Percentiles rank a stretch among this genome's conserved stretches.
Conservation (phyloP, 2,329 filamentous ascomycete species). For the Fusarium poae region DNA sequence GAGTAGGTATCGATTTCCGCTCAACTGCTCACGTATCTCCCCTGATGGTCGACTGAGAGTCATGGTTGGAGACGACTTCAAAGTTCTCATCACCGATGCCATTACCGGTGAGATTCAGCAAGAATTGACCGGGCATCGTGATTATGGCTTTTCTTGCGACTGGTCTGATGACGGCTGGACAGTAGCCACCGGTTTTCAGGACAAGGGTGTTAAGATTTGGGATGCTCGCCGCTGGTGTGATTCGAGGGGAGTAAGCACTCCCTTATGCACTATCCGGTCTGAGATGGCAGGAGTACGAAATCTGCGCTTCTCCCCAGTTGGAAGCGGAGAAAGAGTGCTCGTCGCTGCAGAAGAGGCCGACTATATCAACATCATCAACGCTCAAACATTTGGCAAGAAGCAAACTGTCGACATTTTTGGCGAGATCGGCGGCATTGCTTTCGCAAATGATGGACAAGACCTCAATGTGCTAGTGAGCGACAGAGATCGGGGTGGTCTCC, state of each 20-base stretch:
- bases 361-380: constrained; percentile 77
- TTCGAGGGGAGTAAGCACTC: constrained; percentile 61
- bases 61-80: constrained; percentile 76
- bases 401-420: constrained; percentile 82
- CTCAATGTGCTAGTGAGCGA: constrained; percentile 79
- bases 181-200: constrained; percentile 82
- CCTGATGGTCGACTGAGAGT: constrained; percentile 78
- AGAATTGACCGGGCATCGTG: constrained; percentile 72
- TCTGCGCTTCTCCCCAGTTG: constrained; percentile 78
- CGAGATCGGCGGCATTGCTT: constrained; percentile 76
- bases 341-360: constrained; percentile 83
- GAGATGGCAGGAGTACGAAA: constrained; percentile 78
- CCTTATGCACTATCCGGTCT: constrained; percentile 69
- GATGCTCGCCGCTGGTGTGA: constrained; percentile 78
- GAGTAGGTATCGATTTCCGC: constrained; percentile 67
- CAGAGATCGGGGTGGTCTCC: constrained; percentile 72
- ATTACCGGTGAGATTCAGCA: constrained; percentile 72
- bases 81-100: constrained; percentile 76
- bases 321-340: constrained; percentile 74
- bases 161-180: constrained; percentile 84
- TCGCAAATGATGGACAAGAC: constrained; percentile 75
- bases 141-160: constrained; percentile 81
- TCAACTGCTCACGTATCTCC: constrained; percentile 81
- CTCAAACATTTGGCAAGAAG: constrained; percentile 71
- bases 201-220: constrained; percentile 79